A percentile compares a stretch with the other conserved stretches of the same genome.
Evolutionary conservation across 306 rosid species (phyloP).

Genomic region (Sechiopsis laciniata): DNA sequence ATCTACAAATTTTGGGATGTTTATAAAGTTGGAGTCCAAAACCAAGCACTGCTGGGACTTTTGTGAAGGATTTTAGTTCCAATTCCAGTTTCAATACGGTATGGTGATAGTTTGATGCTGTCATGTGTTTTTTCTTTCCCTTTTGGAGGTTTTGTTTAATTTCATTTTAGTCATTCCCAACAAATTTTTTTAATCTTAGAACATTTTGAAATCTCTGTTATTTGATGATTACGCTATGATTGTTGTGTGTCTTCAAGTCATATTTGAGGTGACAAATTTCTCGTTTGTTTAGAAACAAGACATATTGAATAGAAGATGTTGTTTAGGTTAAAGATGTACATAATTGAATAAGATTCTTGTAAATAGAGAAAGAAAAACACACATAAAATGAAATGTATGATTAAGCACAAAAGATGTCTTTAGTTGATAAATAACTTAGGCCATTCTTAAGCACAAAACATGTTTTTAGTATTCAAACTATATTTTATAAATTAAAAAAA

Average conservation of each 20-base stretch:
- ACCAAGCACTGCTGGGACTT: constrained; percentile 12
- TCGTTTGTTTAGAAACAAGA: neutral
- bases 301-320: neutral
- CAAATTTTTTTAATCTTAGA: neutral
- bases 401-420: neutral
- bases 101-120: constrained; percentile 11
- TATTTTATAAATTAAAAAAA: too few relatives aligned
- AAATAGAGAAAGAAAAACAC: neutral
- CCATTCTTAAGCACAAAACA: too few relatives aligned
- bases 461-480: too few relatives aligned
- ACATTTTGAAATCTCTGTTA: neutral
- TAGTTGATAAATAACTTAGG: neutral
- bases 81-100: constrained; percentile 11
- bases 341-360: neutral
- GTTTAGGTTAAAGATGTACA: neutral
- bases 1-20: constrained; percentile 13
- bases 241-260: neutral
- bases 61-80: constrained; percentile 15
- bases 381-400: neutral
- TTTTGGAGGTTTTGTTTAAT: neutral
- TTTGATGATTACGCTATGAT: neutral
- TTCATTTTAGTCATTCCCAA: neutral
- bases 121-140: neutral
- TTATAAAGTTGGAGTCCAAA: constrained; percentile 12
- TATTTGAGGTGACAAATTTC: neutral